Evolutionary conservation across 768 basidiomycete genomes (phyloP), one percentile per base, ranked within the genome.

Genomic region (Kwoniella mangroviensis): DNA sequence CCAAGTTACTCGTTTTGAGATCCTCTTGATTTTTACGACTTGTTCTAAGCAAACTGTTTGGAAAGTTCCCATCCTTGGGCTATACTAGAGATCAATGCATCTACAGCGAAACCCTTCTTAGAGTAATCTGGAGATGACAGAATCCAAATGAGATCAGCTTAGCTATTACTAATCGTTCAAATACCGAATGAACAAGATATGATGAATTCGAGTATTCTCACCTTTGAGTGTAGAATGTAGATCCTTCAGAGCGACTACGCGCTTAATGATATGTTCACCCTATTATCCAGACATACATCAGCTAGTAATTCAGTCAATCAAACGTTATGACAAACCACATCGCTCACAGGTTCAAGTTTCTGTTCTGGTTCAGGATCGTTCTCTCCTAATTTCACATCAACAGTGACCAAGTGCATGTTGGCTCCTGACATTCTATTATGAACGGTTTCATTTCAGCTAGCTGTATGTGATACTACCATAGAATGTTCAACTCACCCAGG

Each of bases 381-480:
- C 17, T 85, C 86, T 71, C 90, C 87, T 71, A 96, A 84, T 65
- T 42, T 85, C 81, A 54, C 90, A 68, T 87, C 86, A 34, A 95
- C 85, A 19, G 90, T 86, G 57, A 93, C 89, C 22, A 97, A 87
- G 76, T 92, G 90, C 92, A 95, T 95, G 79, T 92, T 96, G 13
- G 95, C 92, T 54, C 89, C 93, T 21, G 92, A 91, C 94, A 98
- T 94, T 11, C 95, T 94, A 92, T 40, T 4, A 28, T 22, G 4
- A 63, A 41, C 26, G 12, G 43, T 5, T 34, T 34, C 54, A 21
- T 22, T 9, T 42, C 34, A 49, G 51, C 26, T 42, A 49, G 60
- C 34, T n/a, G 24, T 9, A 43, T 9, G 7, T 12, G 12, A 42
- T 12, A 21, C 40, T 12, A 21, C 40, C 45, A 34, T 4, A 26